Evolutionary conservation across 805 yeast species (phyloP).

Genomic region (Cyberlindnera samutprakarnensis): DNA sequence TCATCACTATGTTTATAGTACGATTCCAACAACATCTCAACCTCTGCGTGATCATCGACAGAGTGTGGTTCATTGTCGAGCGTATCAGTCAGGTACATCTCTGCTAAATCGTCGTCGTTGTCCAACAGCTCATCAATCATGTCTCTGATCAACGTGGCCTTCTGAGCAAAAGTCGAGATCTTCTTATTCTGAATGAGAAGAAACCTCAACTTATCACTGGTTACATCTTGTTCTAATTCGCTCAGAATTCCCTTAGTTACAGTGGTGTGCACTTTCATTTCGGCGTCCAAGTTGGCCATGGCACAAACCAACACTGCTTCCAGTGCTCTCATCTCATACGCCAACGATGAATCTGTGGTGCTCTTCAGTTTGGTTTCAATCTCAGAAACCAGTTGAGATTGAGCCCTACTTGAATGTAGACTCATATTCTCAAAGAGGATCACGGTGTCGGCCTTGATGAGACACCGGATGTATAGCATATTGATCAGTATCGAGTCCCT

Average conservation of each 20-base stretch:
- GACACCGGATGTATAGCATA: slow-evolving; percentile 71
- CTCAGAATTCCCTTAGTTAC: slow-evolving; percentile 65
- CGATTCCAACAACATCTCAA: slow-evolving; percentile 83
- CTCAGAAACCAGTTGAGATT: slow-evolving; percentile 77
- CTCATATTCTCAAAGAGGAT: slow-evolving; percentile 70
- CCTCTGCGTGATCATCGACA: slow-evolving; percentile 71
- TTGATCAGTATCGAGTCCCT: slow-evolving; percentile 64
- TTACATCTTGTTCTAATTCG: slow-evolving; percentile 78
- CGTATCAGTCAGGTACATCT: slow-evolving; percentile 68
- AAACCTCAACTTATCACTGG: slow-evolving; percentile 69
- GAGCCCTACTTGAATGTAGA: slow-evolving; percentile 49
- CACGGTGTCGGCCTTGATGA: slow-evolving; percentile 63
- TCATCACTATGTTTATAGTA: slow-evolving; percentile 90
- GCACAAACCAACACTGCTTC: slow-evolving; percentile 83
- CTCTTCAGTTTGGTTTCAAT: slow-evolving; percentile 57
- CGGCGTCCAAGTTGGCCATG: slow-evolving; percentile 70
- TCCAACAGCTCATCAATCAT: slow-evolving; percentile 79
- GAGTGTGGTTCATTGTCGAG: slow-evolving; percentile 35
- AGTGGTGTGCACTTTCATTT: slow-evolving; percentile 77
- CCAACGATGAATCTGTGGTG: slow-evolving; percentile 40
- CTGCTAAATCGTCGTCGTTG: slow-evolving; percentile 81
- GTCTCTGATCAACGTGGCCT: slow-evolving; percentile 74
- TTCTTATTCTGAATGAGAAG: slow-evolving; percentile 80
- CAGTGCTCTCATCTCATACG: slow-evolving; percentile 86
- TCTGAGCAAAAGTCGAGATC: slow-evolving; percentile 75